These are phyloP conservation scores for Globisporangium parvum DNA, from an alignment of 352 stramenopile species.

Conservation along the genomic window DNA sequence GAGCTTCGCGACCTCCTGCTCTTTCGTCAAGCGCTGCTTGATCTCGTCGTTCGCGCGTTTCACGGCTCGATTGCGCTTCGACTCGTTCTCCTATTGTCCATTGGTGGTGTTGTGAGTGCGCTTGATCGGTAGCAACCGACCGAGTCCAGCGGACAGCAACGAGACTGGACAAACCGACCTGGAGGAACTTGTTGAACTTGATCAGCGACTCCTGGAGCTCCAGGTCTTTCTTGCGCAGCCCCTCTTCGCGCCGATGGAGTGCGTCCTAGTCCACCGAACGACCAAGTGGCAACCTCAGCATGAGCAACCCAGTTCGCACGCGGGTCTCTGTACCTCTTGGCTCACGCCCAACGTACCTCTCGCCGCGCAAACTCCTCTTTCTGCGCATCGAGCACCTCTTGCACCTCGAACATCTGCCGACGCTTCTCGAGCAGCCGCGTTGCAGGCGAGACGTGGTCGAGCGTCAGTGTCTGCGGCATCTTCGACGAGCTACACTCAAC, in stretches of 20 bases:
- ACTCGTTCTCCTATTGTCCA: constrained; percentile 86
- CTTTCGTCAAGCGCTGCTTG: constrained; percentile 87
- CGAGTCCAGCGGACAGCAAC: background rate
- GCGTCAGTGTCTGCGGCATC: constrained; percentile 83
- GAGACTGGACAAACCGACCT: constrained; percentile 7
- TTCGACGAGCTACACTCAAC: constrained; percentile 24
- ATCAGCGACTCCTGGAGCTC: constrained; percentile 94
- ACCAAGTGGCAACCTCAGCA: too few relatives aligned
- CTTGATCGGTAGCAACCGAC: constrained; percentile 19
- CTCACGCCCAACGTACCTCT: constrained; percentile 30
- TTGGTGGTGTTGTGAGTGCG: background rate
- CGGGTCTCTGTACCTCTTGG: background rate
- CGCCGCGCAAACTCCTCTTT: constrained; percentile 91
- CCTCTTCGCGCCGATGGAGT: constrained; percentile 91
- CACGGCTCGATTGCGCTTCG: constrained; percentile 90
- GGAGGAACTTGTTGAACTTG: constrained; percentile 95
- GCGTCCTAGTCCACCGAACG: constrained; percentile 51
- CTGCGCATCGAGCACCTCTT: constrained; percentile 91
- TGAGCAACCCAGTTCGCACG: background rate
- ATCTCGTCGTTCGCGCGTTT: constrained; percentile 90
- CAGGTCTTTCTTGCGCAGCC: constrained; percentile 90
- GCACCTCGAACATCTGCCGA: constrained; percentile 93
- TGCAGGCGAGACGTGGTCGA: constrained; percentile 91
- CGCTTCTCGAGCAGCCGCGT: constrained; percentile 92
- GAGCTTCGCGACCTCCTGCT: constrained; percentile 78